These are phyloP conservation scores for Calonectria pteridis DNA, from an alignment of 2,329 filamentous ascomycete species.

Conservation along the genomic window DNA sequence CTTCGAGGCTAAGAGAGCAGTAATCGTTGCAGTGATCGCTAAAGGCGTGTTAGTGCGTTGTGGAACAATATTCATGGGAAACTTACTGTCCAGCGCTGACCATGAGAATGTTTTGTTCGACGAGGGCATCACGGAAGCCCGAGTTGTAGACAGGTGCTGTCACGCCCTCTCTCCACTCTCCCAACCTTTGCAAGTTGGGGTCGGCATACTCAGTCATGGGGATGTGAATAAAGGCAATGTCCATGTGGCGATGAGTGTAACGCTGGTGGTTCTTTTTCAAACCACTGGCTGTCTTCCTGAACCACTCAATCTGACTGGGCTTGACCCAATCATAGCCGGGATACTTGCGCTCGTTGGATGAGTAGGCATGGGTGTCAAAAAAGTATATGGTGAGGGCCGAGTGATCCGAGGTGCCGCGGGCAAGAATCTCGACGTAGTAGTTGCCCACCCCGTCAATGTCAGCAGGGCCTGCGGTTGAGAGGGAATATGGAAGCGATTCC, in stretches of 20 bases:
- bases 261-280: slow-evolving; percentile 83
- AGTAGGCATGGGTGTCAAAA: slow-evolving; percentile 92
- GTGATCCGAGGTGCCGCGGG: slow-evolving; percentile 82
- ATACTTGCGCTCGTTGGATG: slow-evolving; percentile 87
- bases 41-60: slow-evolving; percentile 34
- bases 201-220: slow-evolving; percentile 90
- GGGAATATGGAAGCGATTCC: slow-evolving; percentile 87
- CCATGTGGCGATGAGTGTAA: slow-evolving; percentile 93
- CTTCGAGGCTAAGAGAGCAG: slow-evolving; percentile 75
- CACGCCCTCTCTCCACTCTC: slow-evolving; percentile 83
- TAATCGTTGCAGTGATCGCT: slow-evolving; percentile 98
- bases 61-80: neutral
- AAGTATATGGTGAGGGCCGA: slow-evolving; percentile 95
- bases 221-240: slow-evolving; percentile 98
- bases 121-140: slow-evolving; percentile 90
- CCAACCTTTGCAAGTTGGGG: slow-evolving; percentile 68
- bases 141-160: slow-evolving; percentile 93
- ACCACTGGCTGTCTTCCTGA: slow-evolving; percentile 79
- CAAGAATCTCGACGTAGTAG: slow-evolving; percentile 91
- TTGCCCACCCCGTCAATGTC: slow-evolving; percentile 93
- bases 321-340: slow-evolving; percentile 99
- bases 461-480: slow-evolving; percentile 85
- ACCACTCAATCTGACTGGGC: slow-evolving; percentile 94
- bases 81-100: slow-evolving; percentile 92
- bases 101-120: slow-evolving; percentile 86